Evolutionary conservation across 208 protist genomes (phyloP).

Genomic region (Tritrichomonas musculus): DNA sequence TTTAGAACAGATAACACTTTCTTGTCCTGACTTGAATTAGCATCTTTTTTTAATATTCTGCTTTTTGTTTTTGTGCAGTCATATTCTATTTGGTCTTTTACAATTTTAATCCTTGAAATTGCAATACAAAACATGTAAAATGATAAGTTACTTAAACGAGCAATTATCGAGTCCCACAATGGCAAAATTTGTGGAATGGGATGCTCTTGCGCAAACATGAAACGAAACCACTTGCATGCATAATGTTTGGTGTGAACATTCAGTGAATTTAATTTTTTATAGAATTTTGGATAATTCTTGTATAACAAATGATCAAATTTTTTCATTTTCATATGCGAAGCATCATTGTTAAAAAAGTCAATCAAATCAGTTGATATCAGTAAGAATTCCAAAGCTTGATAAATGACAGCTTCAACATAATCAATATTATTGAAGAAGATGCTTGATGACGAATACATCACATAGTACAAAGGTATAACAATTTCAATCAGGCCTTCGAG

Average conservation of each 20-base stretch:
- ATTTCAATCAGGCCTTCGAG: conserved; percentile 3
- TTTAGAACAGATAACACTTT: too few relatives aligned
- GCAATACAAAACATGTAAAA: neutral
- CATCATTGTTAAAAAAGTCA: neutral
- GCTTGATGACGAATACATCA: neutral
- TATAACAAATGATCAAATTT: neutral
- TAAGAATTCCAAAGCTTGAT: neutral
- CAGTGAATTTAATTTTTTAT: neutral
- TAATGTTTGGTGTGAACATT: neutral
- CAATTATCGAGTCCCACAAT: neutral
- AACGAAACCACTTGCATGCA: neutral
- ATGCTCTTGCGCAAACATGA: conserved; percentile 12
- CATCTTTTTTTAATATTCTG: too few relatives aligned
- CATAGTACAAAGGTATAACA: neutral
- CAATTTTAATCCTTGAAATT: neutral
- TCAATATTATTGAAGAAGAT: neutral
- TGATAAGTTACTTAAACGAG: neutral
- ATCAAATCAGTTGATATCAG: neutral
- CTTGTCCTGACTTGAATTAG: too few relatives aligned
- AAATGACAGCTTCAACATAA: neutral
- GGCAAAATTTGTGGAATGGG: neutral
- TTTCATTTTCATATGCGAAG: neutral
- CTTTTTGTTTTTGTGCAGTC: too few relatives aligned
- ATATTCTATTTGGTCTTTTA: neutral
- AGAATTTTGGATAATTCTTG: neutral